Evolutionary conservation across 768 basidiomycete genomes (phyloP).

Genomic region (Plicaturopsis crispa): DNA sequence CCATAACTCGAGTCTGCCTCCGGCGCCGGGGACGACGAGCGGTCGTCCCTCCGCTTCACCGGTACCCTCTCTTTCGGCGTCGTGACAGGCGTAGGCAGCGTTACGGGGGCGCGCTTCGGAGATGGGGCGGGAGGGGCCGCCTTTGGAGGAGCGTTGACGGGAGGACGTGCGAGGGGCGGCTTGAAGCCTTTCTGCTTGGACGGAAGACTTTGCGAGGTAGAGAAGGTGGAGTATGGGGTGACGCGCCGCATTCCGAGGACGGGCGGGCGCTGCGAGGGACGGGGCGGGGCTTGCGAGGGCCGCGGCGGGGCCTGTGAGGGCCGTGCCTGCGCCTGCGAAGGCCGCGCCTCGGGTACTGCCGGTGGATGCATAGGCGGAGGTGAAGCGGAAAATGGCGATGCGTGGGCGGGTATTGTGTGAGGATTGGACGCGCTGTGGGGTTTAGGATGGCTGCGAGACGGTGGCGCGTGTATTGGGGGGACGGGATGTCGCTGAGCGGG

Average conservation of each 20-base stretch:
- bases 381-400: too few relatives aligned
- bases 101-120: not conserved
- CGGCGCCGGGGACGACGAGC: constrained; percentile 13
- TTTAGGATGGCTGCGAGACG: too few relatives aligned
- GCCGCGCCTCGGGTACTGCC: too few relatives aligned
- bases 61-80: not conserved
- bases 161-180: constrained; percentile 23
- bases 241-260: constrained; percentile 32
- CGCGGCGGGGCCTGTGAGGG: not conserved
- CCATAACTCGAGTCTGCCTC: constrained; percentile 24
- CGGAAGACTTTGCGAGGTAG: constrained; percentile 16
- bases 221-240: constrained; percentile 10
- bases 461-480: too few relatives aligned
- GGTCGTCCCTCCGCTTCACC: not conserved
- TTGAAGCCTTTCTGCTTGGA: constrained; percentile 28
- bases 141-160: constrained; percentile 1
- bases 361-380: too few relatives aligned
- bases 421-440: too few relatives aligned
- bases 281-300: constrained; percentile 9
- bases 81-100: too few relatives aligned
- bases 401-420: too few relatives aligned
- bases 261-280: constrained; percentile 18
- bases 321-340: not conserved
- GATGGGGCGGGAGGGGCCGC: too few relatives aligned
- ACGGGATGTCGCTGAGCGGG: too few relatives aligned